A percentile compares a stretch with the other conserved stretches of the same genome.
phyloP scores from a whole-genome alignment of 176 grass and related monocot species.

The Saccharum officinarum region DNA sequence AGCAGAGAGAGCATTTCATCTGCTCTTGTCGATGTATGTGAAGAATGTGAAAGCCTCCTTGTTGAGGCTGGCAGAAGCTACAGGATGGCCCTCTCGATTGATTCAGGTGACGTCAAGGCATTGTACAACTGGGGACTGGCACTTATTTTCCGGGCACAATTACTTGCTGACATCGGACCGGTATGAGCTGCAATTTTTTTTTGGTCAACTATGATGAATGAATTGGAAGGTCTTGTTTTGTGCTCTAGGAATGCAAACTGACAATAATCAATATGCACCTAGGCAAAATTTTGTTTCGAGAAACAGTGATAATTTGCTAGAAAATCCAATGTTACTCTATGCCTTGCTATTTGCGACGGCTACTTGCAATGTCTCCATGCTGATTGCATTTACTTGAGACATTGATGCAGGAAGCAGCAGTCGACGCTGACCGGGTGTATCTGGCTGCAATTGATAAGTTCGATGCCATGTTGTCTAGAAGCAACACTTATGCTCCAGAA shows the following conservation, averaged over 20 bases:
- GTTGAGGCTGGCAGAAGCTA: constrained; percentile 83
- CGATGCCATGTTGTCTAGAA: constrained; percentile 79
- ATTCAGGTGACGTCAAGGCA: constrained; percentile 69
- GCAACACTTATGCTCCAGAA: constrained; percentile 75
- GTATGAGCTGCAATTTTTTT: constrained; percentile 43
- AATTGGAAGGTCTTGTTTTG: neutral
- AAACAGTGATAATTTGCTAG: neutral
- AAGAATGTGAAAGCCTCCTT: constrained; percentile 90
- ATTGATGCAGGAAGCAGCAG: constrained; percentile 72
- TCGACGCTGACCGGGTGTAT: constrained; percentile 85
- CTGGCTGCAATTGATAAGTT: constrained; percentile 94
- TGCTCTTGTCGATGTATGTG: constrained; percentile 64
- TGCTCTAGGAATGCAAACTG: neutral
- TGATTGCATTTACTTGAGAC: constrained; percentile 3
- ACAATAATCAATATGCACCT: neutral
- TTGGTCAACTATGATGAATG: neutral
- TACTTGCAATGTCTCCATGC: neutral
- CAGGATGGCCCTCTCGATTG: constrained; percentile 68
- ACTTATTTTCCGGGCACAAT: constrained; percentile 73
- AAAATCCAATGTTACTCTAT: neutral
- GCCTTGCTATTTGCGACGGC: neutral
- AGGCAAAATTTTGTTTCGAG: neutral
- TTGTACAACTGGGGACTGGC: constrained; percentile 93
- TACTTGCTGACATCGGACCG: constrained; percentile 94
- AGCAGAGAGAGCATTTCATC: constrained; percentile 61